phyloP scores from a whole-genome alignment of 108 stramenopile genomes.

The Cylindrotheca closterium region DNA sequence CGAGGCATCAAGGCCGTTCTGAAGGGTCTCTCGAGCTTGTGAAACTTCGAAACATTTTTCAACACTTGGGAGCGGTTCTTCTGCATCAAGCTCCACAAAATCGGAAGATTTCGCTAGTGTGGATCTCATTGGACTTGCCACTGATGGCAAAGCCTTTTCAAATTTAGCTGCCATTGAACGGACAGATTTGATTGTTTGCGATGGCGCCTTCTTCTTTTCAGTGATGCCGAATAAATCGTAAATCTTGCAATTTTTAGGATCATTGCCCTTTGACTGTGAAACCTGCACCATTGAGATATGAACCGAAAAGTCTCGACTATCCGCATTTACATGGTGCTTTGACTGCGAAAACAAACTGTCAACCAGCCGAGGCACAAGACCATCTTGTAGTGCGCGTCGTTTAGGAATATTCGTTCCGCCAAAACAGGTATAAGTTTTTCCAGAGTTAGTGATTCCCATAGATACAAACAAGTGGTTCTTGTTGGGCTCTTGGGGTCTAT shows the following conservation, averaged over 20 bases:
- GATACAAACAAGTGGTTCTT: constrained; percentile 40
- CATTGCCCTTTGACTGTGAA: constrained; percentile 19
- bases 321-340: constrained; percentile 23
- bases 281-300: constrained; percentile 45
- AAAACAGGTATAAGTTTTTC: constrained; percentile 50
- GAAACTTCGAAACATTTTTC: constrained; percentile 23
- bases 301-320: constrained; percentile 27
- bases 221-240: constrained; percentile 25
- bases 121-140: constrained; percentile 13
- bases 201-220: constrained; percentile 13
- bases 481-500: neutral
- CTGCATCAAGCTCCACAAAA: constrained; percentile 14
- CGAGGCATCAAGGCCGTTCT: constrained; percentile 16
- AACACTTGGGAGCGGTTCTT: constrained; percentile 9
- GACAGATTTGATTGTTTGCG: constrained; percentile 11
- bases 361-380: constrained; percentile 45
- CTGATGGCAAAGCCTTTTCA: constrained; percentile 19
- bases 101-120: constrained; percentile 4
- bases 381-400: constrained; percentile 34
- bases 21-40: constrained; percentile 40
- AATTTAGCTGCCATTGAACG: constrained; percentile 35
- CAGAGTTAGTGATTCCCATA: constrained; percentile 45
- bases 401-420: constrained; percentile 31
- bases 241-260: constrained; percentile 16
- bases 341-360: constrained; percentile 55